phyloP scores from a whole-genome alignment of 306 rosid species.

The Cyclanthera cordifolia region DNA sequence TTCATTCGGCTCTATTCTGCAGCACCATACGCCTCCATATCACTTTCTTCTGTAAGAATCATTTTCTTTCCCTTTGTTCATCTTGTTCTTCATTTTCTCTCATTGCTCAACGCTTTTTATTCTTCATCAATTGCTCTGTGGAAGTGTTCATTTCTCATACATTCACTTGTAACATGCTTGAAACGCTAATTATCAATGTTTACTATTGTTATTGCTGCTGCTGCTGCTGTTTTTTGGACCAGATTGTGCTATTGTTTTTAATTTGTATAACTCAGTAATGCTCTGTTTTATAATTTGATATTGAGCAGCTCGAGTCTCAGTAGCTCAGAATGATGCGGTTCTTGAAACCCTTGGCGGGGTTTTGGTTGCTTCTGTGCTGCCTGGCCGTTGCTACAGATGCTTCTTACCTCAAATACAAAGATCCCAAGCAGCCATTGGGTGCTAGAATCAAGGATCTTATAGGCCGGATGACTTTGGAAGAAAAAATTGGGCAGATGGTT shows the following conservation, averaged over 20 bases:
- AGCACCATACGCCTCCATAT: background rate
- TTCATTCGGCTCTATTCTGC: background rate
- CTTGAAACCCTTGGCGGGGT: slow-evolving; percentile 29
- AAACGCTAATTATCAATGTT: background rate
- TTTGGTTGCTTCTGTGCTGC: slow-evolving; percentile 43
- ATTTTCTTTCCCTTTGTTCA: background rate
- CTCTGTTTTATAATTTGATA: slow-evolving; percentile 17
- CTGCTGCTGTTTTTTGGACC: background rate
- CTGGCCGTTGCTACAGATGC: slow-evolving; percentile 39
- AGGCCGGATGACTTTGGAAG: slow-evolving; percentile 52
- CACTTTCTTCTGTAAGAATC: background rate
- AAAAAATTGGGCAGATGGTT: slow-evolving; percentile 87
- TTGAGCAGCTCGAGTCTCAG: slow-evolving; percentile 6
- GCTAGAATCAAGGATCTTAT: slow-evolving; percentile 63
- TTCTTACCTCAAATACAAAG: slow-evolving; percentile 49
- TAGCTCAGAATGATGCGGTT: slow-evolving; percentile 35
- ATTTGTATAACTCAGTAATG: background rate
- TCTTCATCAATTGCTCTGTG: background rate
- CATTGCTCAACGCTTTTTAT: background rate
- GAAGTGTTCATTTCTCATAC: background rate
- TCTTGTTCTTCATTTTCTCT: background rate
- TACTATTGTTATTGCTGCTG: background rate
- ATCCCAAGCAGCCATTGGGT: slow-evolving; percentile 47
- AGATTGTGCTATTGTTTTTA: background rate
- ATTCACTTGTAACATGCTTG: background rate